A percentile compares a stretch with the other conserved stretches of the same genome.
These are phyloP conservation scores for Hericium rajendrae DNA, from an alignment of 768 basidiomycete species.

Conservation along the genomic window DNA sequence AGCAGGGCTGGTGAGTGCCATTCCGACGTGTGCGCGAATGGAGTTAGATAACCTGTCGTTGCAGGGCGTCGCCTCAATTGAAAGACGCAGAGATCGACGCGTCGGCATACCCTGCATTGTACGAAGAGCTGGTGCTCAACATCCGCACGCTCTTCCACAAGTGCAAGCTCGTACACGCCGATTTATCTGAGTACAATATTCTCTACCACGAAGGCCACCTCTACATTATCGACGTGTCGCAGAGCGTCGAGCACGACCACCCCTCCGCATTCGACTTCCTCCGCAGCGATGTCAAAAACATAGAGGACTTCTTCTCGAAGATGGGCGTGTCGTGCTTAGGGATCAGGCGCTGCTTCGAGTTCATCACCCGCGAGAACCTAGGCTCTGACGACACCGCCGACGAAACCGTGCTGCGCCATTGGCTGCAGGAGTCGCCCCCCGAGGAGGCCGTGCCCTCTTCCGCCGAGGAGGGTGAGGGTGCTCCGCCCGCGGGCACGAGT, in stretches of 20 bases:
- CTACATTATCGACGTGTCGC: conserved; percentile 95
- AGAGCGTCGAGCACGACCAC: conserved; percentile 98
- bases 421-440: not conserved
- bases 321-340: conserved; percentile 72
- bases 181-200: conserved; percentile 97
- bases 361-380: conserved; percentile 57
- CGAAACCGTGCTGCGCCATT: not conserved
- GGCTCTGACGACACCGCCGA: conserved; percentile 15
- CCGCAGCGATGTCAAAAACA: conserved; percentile 82
- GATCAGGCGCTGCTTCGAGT: conserved; percentile 78
- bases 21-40: conserved; percentile 1
- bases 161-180: conserved; percentile 94
- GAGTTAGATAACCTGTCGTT: not conserved
- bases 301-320: conserved; percentile 84
- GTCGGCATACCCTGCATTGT: conserved; percentile 48
- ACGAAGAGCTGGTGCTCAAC: conserved; percentile 69
- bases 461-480: conserved; percentile 5
- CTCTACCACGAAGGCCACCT: conserved; percentile 76
- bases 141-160: conserved; percentile 79
- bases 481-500: conserved; percentile 7
- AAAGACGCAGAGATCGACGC: conserved; percentile 71
- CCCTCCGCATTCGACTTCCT: conserved; percentile 95
- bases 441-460: not conserved
- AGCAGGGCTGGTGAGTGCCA: conserved; percentile 62
- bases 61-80: conserved; percentile 84